Conservation (phyloP, 768 basidiomycete species). For the Russula lepida region DNA sequence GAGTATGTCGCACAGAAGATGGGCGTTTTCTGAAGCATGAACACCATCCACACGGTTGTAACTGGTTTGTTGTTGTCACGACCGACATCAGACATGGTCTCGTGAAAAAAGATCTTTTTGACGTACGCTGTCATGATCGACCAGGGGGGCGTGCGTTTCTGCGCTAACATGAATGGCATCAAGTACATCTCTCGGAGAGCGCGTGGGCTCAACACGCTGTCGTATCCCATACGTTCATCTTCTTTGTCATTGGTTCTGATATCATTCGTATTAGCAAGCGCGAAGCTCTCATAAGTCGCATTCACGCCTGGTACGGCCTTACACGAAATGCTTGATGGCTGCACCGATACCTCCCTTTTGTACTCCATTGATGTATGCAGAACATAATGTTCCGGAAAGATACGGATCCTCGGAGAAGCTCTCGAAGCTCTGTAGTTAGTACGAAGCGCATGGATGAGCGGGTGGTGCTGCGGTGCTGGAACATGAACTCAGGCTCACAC, state of each 20-base stretch:
- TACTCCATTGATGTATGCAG: slow-evolving; percentile 68
- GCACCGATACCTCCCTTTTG: slow-evolving; percentile 70
- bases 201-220: slow-evolving; percentile 41
- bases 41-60: slow-evolving; percentile 72
- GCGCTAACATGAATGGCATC: slow-evolving; percentile 52
- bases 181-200: slow-evolving; percentile 53
- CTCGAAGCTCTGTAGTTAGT: slow-evolving; percentile 49
- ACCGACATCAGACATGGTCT: background rate
- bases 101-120: background rate
- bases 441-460: background rate
- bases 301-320: slow-evolving; percentile 15
- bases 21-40: slow-evolving; percentile 57
- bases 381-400: slow-evolving; percentile 60
- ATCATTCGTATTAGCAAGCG: background rate
- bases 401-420: slow-evolving; percentile 74
- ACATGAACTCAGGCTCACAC: slow-evolving; percentile 33
- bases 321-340: slow-evolving; percentile 80
- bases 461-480: slow-evolving; percentile 13
- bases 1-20: slow-evolving; percentile 40
- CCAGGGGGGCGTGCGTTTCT: slow-evolving; percentile 46
- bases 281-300: background rate
- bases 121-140: slow-evolving; percentile 49
- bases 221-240: slow-evolving; percentile 59
- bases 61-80: slow-evolving; percentile 27
- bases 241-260: slow-evolving; percentile 76